Base-by-base conservation (phyloP, 352 stramenopile genomes). In the Pythium plurisporium region DNA sequence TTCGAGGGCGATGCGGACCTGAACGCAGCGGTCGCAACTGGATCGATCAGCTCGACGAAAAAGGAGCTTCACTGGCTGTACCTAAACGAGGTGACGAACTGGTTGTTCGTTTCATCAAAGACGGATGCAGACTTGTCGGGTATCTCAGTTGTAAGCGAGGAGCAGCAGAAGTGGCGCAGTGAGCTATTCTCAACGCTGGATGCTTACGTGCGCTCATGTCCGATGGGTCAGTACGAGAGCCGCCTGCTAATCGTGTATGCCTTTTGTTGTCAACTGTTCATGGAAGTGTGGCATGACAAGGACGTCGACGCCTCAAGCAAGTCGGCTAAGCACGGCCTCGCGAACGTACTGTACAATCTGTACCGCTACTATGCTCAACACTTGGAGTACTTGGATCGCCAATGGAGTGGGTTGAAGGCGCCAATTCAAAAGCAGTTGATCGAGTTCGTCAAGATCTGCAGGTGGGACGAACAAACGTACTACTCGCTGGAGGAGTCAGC, bases 401-500 rank as follows among this genome's bases (percentile, higher is more conserved):
- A 95, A 80, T 90, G 75, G 84, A 79, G 82, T 33, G 78, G 79
- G n/a, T 63, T 98, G 0, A 93, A 96, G 51, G 77, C 75, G 4
- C 96, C 95, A 17, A 98, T 99, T 57, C 94, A 99, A 75, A 96
- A 94, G 29, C 95, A 98, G 64, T 64, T 99, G 5, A 91, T 98
- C 65, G 96, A 99, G 52, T 98, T 99, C 73, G 89, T 98, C 30
- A 99, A 98, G 62, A 91, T 99, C 29, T 94, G 86, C 29, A 97
- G 97, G 48, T 99, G 98, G 98, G 98, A 99, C 65, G 96, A 99
- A 56, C 97, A 99, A 70, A 99, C 96, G 23, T 99, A 99, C 69
- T 99, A 99, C 79, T 97, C 97, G 34, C 73, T 99, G 20, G 94
- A 93, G 10, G 97, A 99, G 53, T 98, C 95, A 6, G 94, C 94